Evolutionary conservation across 495 filamentous ascomycete species (phyloP), one percentile per base, ranked within the genome.

Genomic region (Xylaria cubensis): DNA sequence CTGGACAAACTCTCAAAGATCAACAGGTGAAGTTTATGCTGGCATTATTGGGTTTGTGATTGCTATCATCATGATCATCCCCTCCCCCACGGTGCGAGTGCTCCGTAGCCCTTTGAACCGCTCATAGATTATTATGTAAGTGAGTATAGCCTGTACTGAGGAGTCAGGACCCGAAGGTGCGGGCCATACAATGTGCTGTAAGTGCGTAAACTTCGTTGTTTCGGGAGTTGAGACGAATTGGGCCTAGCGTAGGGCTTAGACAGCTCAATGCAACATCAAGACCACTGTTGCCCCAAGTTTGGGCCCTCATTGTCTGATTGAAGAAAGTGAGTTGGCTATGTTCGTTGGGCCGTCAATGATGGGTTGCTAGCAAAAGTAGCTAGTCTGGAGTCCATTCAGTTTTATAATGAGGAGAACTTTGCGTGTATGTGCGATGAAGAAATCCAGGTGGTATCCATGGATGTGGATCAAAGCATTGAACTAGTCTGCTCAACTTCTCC

Each of bases 231-330:
- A 36, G 34, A 56, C 34, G 13, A 29, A 36, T 67, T 19, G n/a
- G 65, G 65, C 56, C 50, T 67, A 67, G 65, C 48, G 48, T 56
- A 67, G 26, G 65, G 65, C 50, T 56, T 42, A 67, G 50, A 55
- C 50, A 56, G 36, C 32, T 24, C 21, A 39, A 67, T 44, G 65
- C 29, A 56, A 56, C 48, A 56, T 24, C 24, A 32, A 39, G 4
- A 67, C 3, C 63, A 50, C 0, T 21, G 12, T 53, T 32, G 48
- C 29, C 64, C 26, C 63, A 29, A 53, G 53, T 17, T 32, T 2
- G 44, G 48, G 41, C 46, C 32, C 29, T 53, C 64, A 53, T 24
- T 10, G 64, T 53, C 44, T 19, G 8, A 6, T 19, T 36, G n/a
- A 67, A 13, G n/a, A 42, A 42, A 55, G 10, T 42, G 64, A 21